Percentiles rank a stretch among this genome's conserved stretches.
These are phyloP conservation scores for Verruconis gallopava DNA, from an alignment of 2,329 filamentous ascomycete species.

Conservation along the genomic window DNA sequence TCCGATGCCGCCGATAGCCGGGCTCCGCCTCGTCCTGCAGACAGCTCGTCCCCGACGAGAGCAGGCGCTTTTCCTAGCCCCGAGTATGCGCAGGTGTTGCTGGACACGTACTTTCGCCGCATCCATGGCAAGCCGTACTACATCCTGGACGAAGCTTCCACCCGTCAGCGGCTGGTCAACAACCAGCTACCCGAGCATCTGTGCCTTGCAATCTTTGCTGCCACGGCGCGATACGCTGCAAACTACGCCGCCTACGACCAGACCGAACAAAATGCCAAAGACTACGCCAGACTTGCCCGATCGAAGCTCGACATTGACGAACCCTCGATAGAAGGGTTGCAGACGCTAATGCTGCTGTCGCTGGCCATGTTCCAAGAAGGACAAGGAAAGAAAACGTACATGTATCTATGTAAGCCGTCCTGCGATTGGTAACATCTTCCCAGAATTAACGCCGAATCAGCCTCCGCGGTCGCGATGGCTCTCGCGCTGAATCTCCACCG, in stretches of 20 bases:
- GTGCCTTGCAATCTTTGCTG: conserved; percentile 40
- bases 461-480: conserved; percentile 67
- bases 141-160: conserved; percentile 64
- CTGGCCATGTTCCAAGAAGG: conserved; percentile 66
- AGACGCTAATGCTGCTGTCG: conserved; percentile 62
- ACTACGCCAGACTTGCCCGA: conserved; percentile 59
- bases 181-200: conserved; percentile 46
- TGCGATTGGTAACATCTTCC: conserved; percentile 1
- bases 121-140: conserved; percentile 74
- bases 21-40: too few species aligned
- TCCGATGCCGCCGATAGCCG: too few species aligned
- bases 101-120: conserved; percentile 68
- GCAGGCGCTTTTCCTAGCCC: background rate
- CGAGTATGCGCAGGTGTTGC: conserved; percentile 44
- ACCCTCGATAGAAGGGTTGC: conserved; percentile 64
- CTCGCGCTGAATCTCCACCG: conserved; percentile 70
- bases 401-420: conserved; percentile 55
- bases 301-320: conserved; percentile 65
- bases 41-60: too few species aligned
- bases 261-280: conserved; percentile 54
- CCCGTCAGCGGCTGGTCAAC: conserved; percentile 57
- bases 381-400: conserved; percentile 73
- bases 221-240: conserved; percentile 22
- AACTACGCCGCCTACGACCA: conserved; percentile 50
- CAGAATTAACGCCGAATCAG: conserved; percentile 29